These are phyloP conservation scores for Geotrichum fermentans DNA, from an alignment of 1,139 yeast species.

Conservation along the genomic window DNA sequence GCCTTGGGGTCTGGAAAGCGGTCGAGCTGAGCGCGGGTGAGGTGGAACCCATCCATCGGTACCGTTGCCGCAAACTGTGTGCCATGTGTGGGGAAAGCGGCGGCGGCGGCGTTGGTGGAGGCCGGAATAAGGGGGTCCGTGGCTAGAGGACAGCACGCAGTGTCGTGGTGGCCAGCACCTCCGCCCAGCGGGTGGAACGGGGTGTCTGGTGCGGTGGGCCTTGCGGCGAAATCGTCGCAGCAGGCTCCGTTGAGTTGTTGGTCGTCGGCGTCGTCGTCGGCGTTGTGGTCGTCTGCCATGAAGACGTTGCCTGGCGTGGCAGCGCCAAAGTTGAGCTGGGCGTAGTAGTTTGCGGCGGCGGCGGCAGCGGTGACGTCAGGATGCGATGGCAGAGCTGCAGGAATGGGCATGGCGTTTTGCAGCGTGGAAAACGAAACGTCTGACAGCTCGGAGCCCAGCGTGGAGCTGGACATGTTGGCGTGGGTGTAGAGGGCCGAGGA, in stretches of 20 bases:
- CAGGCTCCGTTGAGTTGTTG: too few relatives aligned
- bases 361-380: too few relatives aligned
- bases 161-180: constrained; percentile 15
- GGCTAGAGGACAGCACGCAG: not conserved
- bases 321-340: too few relatives aligned
- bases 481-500: not conserved
- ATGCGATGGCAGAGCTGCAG: not conserved
- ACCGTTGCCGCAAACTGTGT: constrained; percentile 30
- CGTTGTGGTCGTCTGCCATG: too few relatives aligned
- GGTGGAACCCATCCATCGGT: constrained; percentile 83
- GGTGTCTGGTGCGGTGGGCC: too few relatives aligned
- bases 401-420: not conserved
- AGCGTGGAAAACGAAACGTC: not conserved
- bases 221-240: too few relatives aligned
- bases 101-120: too few relatives aligned
- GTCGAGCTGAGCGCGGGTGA: constrained; percentile 52
- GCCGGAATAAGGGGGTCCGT: constrained; percentile 7
- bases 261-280: too few relatives aligned
- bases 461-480: not conserved
- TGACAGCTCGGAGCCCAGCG: constrained; percentile 4
- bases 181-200: too few relatives aligned
- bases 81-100: not conserved
- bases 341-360: too few relatives aligned
- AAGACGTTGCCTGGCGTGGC: not conserved
- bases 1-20: constrained; percentile 49